A percentile compares a stretch with the other conserved stretches of the same genome.
Conservation (phyloP, 1,284 basidiomycete genomes). For the Puccinia coronata region DNA sequence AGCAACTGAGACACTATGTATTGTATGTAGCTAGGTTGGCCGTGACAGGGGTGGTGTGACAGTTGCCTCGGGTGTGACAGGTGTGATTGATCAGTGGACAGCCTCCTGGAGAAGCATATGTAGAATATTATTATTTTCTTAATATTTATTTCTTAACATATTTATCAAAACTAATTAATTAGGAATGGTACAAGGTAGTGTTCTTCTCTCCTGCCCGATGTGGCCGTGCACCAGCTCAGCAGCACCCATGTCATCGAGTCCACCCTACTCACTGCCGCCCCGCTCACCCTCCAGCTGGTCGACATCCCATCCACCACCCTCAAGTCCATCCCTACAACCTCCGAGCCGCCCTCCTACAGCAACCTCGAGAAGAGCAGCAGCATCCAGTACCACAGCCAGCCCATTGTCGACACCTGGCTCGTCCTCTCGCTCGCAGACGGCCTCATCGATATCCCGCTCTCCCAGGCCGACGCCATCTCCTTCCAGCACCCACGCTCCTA, state of each 20-base stretch:
- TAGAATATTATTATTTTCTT: too few relatives aligned
- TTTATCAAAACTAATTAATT: too few relatives aligned
- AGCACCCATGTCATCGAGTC: background rate
- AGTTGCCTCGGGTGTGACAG: too few relatives aligned
- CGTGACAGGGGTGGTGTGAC: too few relatives aligned
- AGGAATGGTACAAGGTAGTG: too few relatives aligned
- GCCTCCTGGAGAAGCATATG: too few relatives aligned
- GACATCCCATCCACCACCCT: constrained; percentile 32
- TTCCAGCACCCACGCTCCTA: constrained; percentile 28
- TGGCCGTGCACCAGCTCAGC: constrained; percentile 9
- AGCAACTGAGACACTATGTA: too few relatives aligned
- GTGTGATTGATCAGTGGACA: too few relatives aligned
- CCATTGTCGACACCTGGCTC: constrained; percentile 30
- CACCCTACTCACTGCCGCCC: background rate
- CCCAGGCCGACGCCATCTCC: background rate
- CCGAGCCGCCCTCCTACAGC: constrained; percentile 5
- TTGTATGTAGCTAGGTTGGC: too few relatives aligned
- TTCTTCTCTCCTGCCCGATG: too few relatives aligned
- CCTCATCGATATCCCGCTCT: constrained; percentile 46
- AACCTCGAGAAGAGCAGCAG: background rate
- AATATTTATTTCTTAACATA: too few relatives aligned
- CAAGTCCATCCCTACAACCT: constrained; percentile 29
- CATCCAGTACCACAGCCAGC: background rate
- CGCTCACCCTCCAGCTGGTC: constrained; percentile 22
- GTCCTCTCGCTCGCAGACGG: constrained; percentile 40